A percentile compares a stretch with the other conserved stretches of the same genome.
Evolutionary conservation across 2,329 filamentous ascomycete species (phyloP).

Genomic region (Xylariales sp.): DNA sequence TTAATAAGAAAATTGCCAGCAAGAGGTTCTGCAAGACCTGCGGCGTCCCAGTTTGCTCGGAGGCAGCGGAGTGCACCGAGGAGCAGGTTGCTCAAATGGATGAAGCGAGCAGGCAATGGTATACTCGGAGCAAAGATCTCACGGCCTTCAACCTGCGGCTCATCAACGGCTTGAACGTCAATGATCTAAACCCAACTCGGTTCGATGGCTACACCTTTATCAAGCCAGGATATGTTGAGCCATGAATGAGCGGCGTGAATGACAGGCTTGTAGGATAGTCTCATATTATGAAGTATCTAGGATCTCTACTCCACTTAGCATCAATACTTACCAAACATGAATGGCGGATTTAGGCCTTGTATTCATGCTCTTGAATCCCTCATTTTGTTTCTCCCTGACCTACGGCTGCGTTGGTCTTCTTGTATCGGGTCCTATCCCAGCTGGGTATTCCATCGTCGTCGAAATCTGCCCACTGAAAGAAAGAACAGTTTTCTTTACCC

Average conservation of each 20-base stretch:
- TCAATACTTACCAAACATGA: neutral
- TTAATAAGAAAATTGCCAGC: conserved; percentile 46
- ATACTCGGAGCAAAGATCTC: conserved; percentile 22
- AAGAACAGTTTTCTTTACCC: conserved; percentile 75
- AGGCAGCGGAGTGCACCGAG: conserved; percentile 46
- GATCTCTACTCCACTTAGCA: conserved; percentile 10
- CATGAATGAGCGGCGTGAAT: conserved; percentile 28
- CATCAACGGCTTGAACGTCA: conserved; percentile 42
- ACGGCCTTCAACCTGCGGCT: conserved; percentile 49
- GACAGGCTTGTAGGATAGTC: neutral
- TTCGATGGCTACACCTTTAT: conserved; percentile 41
- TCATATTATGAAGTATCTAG: conserved; percentile 3
- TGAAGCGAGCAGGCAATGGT: conserved; percentile 40
- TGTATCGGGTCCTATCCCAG: conserved; percentile 59
- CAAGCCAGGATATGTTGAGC: conserved; percentile 52
- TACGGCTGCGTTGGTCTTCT: conserved; percentile 25
- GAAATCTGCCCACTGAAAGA: conserved; percentile 88
- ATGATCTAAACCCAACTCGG: conserved; percentile 37
- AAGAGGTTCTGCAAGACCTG: conserved; percentile 64
- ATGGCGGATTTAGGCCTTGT: neutral
- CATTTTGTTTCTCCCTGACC: neutral
- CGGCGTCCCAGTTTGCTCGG: conserved; percentile 57
- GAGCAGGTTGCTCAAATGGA: conserved; percentile 53
- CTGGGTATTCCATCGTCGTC: conserved; percentile 85
- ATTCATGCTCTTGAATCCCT: neutral